Base-by-base conservation (phyloP, 306 rosid genomes). In the Cotoneaster glaucophyllus region DNA sequence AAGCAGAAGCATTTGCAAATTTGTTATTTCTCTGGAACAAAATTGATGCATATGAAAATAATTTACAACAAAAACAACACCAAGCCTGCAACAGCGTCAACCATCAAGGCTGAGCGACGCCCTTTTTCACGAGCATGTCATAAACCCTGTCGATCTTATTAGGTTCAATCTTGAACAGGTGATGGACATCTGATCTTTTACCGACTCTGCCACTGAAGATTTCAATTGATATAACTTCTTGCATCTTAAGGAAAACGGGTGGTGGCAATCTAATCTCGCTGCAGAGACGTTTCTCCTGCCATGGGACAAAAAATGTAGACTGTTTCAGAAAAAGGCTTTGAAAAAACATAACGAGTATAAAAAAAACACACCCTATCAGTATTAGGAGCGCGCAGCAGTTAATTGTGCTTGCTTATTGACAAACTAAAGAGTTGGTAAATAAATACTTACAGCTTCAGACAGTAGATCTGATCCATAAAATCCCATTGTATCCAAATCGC, bases 111-210 rank as follows among this genome's bases (percentile, higher is more conserved):
- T 80, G 89, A 59, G 85, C 94, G 37, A 93, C 81, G 57, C 98
- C 98, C 82, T 93, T 93, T 57, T 87, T 91, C 7, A 93, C 78
- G 29, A 93, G 97, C 94, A 91, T 91, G 67, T 93, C 98, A 71
- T 87, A 93, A 18, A 93, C 93, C 70, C 86, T 86, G 83, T 91
- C 98, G 69, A 91, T 68, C 79, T 85, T 90, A 71, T 72, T 66
- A 34, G 93, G 64, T 65, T 93, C 98, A 73, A 91, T 82, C 79
- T 90, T 83, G 96, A 93, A 91, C 31, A 93, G 61, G 66, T 81
- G 94, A 81, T 90, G 89, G 56, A 96, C 98, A 81, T 91, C 98
- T 0, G 96, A 84, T 84, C 86, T 90, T 67, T 88, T 67, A 69
- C 84, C 79, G 50, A 88, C 76, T 68, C 65, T 85, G 50, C 97